Percentiles rank a stretch among this genome's conserved stretches.
These are phyloP conservation scores for Argentina anserina DNA, from an alignment of 306 rosid species.

Conservation along the genomic window DNA sequence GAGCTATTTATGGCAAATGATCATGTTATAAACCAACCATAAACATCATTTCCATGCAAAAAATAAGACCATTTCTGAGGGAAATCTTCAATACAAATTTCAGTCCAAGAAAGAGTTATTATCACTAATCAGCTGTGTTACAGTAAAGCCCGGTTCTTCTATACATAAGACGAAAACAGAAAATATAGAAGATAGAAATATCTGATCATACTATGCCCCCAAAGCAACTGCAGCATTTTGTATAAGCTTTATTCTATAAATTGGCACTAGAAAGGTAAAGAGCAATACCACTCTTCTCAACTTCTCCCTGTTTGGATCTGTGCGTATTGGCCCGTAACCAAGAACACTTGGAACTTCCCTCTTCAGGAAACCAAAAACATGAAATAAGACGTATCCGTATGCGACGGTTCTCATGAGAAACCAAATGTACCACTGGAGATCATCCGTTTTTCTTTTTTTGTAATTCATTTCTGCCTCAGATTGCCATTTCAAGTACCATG, in stretches of 20 bases:
- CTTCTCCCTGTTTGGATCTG: constrained; percentile 62
- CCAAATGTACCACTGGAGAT: constrained; percentile 47
- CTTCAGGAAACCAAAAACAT: constrained; percentile 46
- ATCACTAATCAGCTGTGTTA: background rate
- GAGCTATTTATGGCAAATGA: background rate
- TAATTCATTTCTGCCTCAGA: constrained; percentile 66
- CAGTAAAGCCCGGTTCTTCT: background rate
- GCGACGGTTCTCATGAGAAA: constrained; percentile 52
- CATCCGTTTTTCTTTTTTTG: constrained; percentile 48
- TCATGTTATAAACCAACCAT: background rate
- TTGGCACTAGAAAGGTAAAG: constrained; percentile 25
- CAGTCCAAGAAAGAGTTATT: background rate
- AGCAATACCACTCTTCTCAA: constrained; percentile 65
- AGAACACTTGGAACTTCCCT: constrained; percentile 53
- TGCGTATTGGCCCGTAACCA: constrained; percentile 79
- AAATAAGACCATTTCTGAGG: background rate
- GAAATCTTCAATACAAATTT: background rate
- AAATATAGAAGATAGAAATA: background rate
- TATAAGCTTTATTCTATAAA: constrained; percentile 18
- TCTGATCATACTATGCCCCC: background rate
- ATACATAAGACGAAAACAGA: background rate
- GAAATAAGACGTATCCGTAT: constrained; percentile 56
- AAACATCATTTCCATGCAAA: background rate
- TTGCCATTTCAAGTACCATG: constrained; percentile 93
- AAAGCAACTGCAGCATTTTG: constrained; percentile 17